phyloP scores from a whole-genome alignment of 192 early-diverging fungal species.

The Pecoramyces ruminantium region DNA sequence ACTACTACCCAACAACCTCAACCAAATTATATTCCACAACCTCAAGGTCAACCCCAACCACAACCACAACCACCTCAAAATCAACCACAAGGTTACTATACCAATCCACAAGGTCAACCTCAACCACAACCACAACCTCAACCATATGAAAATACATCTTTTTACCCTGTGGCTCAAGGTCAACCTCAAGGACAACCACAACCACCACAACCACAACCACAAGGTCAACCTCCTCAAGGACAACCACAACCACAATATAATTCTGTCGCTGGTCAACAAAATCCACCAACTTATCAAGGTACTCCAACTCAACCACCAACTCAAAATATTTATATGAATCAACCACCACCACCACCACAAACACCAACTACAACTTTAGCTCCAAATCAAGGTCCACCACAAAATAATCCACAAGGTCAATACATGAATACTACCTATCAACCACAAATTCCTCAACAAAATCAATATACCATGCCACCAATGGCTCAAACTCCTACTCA shows the following conservation, averaged over 20 bases:
- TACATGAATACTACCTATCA: background rate
- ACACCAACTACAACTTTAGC: background rate
- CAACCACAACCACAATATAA: background rate
- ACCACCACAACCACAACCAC: background rate
- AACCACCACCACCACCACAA: background rate
- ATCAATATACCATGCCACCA: too few species aligned
- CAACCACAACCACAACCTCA: background rate
- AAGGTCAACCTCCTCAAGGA: background rate
- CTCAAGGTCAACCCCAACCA: background rate
- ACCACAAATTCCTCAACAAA: too few species aligned
- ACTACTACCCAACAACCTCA: background rate
- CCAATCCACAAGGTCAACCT: too few species aligned
- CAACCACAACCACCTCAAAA: background rate
- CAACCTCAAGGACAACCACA: background rate
- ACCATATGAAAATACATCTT: background rate
- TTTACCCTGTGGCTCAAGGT: too few species aligned
- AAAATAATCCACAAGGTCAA: background rate
- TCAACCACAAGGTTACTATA: background rate
- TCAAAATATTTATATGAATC: background rate
- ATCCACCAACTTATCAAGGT: background rate
- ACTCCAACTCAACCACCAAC: background rate
- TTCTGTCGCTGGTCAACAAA: background rate
- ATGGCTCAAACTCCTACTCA: background rate
- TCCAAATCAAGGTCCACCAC: background rate
- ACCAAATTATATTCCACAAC: background rate